Conservation (phyloP, 2,329 filamentous ascomycete species). For the Orbilia brochopaga region DNA sequence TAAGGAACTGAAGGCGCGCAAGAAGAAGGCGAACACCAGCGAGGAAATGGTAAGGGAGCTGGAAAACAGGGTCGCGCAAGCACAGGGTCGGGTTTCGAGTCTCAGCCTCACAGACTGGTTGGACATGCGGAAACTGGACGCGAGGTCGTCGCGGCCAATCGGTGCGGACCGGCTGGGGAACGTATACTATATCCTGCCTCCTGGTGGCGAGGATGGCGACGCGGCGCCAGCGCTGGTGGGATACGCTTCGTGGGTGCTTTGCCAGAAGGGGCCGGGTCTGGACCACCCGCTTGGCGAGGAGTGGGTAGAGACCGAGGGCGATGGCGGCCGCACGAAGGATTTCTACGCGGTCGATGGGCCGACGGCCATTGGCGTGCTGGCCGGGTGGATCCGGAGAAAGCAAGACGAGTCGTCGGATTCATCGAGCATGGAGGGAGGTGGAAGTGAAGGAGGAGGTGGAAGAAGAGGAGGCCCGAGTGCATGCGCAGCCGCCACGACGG, state of each 20-base stretch:
- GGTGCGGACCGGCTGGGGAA: constrained; percentile 28
- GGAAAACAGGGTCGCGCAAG: neutral
- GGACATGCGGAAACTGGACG: constrained; percentile 22
- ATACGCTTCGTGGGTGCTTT: constrained; percentile 41
- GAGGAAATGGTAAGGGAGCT: constrained; percentile 12
- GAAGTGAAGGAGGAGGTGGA: neutral
- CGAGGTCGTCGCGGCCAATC: constrained; percentile 25
- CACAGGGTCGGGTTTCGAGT: constrained; percentile 10
- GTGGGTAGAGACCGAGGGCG: constrained; percentile 20
- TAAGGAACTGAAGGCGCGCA: constrained; percentile 14
- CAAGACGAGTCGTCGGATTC: neutral
- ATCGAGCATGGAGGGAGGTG: constrained; percentile 1
- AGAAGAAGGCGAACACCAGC: constrained; percentile 13
- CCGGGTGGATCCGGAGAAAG: constrained; percentile 13
- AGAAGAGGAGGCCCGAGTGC: constrained; percentile 2
- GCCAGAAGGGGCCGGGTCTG: constrained; percentile 27
- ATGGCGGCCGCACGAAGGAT: constrained; percentile 20
- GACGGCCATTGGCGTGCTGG: constrained; percentile 10
- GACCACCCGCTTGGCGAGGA: constrained; percentile 31
- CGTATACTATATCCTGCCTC: constrained; percentile 19
- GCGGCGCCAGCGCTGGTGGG: constrained; percentile 5
- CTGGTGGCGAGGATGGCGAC: constrained; percentile 7
- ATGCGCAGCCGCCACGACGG: neutral
- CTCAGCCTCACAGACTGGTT: constrained; percentile 42
- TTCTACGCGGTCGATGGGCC: constrained; percentile 34